A percentile compares a stretch with the other conserved stretches of the same genome.
Evolutionary conservation across 208 protist genomes (phyloP).

Genomic region (Leishmania arabica): DNA sequence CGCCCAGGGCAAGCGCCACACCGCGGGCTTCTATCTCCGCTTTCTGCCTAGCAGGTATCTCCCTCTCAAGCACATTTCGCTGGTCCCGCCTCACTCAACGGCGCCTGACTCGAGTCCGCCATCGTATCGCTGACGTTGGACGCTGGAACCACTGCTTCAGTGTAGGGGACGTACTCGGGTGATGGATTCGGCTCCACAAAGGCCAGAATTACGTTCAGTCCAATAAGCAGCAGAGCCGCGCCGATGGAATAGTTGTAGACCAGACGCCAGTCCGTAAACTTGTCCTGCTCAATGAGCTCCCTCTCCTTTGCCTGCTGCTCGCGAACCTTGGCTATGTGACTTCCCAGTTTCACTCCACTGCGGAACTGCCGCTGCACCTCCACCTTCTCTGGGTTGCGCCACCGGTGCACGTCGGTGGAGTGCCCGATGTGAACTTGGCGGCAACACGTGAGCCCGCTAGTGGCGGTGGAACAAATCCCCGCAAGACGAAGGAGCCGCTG

Average conservation of each 20-base stretch:
- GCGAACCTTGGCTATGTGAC: constrained; percentile 38
- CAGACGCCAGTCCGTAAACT: constrained; percentile 68
- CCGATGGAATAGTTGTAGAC: constrained; percentile 40
- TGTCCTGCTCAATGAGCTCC: constrained; percentile 52
- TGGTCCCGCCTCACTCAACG: neutral
- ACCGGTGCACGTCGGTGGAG: constrained; percentile 64
- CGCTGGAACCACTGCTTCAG: constrained; percentile 4
- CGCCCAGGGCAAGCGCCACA: neutral
- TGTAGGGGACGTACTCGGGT: constrained; percentile 74
- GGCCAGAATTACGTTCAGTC: constrained; percentile 58
- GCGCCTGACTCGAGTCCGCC: neutral
- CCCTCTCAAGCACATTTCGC: neutral
- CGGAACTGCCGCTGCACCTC: constrained; percentile 62
- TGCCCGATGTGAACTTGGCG: constrained; percentile 52
- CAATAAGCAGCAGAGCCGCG: constrained; percentile 47
- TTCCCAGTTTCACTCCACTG: constrained; percentile 65
- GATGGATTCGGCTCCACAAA: constrained; percentile 61
- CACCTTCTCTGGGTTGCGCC: constrained; percentile 65
- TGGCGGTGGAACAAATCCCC: neutral
- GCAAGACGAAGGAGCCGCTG: neutral
- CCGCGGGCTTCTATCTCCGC: neutral
- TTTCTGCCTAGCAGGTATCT: neutral
- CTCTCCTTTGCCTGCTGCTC: constrained; percentile 52
- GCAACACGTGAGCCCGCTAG: neutral
- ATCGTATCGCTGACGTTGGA: neutral